phyloP scores from a whole-genome alignment of 805 yeast genomes.

The Saccharomycodes ludwigii region DNA sequence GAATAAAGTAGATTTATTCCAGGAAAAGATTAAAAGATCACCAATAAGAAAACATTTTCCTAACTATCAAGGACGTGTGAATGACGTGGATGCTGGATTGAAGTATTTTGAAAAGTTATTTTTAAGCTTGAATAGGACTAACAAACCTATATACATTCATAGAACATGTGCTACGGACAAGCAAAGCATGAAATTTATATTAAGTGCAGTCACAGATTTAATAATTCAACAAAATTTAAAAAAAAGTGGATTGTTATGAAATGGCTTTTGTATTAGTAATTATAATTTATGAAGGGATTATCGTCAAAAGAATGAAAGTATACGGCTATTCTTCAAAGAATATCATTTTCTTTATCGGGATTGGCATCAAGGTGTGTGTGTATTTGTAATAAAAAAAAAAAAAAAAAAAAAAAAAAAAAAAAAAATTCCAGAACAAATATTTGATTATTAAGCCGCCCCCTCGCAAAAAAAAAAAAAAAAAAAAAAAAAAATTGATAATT shows the following conservation, averaged over 20 bases:
- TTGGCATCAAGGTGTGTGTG: too few species aligned
- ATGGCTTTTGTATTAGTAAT: background rate
- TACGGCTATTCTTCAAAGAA: too few species aligned
- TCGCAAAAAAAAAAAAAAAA: background rate
- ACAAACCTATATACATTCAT: conserved; percentile 76
- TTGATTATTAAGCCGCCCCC: background rate
- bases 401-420: too few species aligned
- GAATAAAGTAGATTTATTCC: conserved; percentile 78
- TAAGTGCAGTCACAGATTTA: conserved; percentile 87
- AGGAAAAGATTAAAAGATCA: conserved; percentile 49
- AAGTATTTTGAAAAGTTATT: conserved; percentile 62
- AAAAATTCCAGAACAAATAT: background rate
- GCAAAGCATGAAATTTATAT: conserved; percentile 74
- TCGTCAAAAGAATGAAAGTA: too few species aligned
- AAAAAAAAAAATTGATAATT: too few species aligned
- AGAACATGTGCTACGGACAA: conserved; percentile 95
- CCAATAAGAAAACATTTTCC: conserved; percentile 70
- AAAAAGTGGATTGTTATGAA: conserved; percentile 58
- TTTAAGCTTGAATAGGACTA: conserved; percentile 45
- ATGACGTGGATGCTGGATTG: conserved; percentile 53
- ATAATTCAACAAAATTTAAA: conserved; percentile 72
- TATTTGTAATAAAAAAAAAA: too few species aligned
- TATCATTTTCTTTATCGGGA: too few species aligned
- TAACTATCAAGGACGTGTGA: conserved; percentile 55
- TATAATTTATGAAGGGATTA: background rate